Percentiles rank a stretch among this genome's conserved stretches.
Conservation (phyloP, 805 yeast genomes). For the Suhomyces kilbournensis region DNA sequence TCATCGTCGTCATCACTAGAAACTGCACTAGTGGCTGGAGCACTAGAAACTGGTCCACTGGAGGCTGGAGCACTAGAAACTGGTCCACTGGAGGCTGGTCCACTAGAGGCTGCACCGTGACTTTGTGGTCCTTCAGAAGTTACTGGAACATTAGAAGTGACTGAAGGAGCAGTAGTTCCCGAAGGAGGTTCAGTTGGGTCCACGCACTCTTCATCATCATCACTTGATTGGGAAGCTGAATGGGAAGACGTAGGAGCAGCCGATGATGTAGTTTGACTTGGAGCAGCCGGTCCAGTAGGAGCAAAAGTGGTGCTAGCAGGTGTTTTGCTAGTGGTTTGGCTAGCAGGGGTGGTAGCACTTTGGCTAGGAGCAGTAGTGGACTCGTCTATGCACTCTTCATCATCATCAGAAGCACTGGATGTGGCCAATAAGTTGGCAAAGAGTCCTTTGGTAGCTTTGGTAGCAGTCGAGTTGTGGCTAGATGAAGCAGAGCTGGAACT, state of each 20-base stretch:
- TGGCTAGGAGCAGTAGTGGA: not conserved
- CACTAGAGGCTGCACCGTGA: not conserved
- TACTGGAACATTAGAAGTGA: not conserved
- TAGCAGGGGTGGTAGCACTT: not conserved
- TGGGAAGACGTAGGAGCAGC: not conserved
- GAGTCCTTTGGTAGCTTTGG: not conserved
- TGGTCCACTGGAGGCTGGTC: not conserved
- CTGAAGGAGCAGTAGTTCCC: not conserved
- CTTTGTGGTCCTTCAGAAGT: not conserved
- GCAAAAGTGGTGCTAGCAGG: not conserved
- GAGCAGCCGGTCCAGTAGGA: not conserved
- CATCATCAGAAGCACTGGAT: not conserved
- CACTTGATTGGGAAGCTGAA: slow-evolving; percentile 4
- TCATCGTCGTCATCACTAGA: slow-evolving; percentile 14
- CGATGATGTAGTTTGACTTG: not conserved
- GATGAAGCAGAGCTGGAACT: slow-evolving; percentile 9
- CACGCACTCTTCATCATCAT: slow-evolving; percentile 17
- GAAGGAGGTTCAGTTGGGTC: not conserved
- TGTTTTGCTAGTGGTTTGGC: not conserved
- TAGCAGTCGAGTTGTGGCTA: not conserved
- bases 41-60: not conserved
- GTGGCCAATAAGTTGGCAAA: not conserved
- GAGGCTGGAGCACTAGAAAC: not conserved
- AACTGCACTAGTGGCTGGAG: not conserved
- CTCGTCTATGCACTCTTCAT: not conserved